phyloP scores from a whole-genome alignment of 2,329 filamentous ascomycete species.

The Colletotrichum sp. region DNA sequence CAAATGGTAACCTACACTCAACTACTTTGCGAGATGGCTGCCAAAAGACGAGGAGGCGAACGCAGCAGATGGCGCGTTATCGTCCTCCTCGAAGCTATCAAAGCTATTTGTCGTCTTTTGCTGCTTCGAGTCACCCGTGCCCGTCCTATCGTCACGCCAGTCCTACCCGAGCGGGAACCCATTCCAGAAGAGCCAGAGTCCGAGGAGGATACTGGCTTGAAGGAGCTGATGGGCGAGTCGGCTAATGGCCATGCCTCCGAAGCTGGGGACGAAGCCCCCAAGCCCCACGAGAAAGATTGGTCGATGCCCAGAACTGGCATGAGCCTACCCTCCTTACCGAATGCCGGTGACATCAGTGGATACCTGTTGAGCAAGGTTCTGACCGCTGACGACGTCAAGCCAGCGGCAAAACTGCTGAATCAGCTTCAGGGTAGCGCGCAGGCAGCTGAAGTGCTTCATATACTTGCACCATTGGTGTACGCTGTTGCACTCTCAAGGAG shows the following conservation, averaged over 20 bases:
- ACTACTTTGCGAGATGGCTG: conserved; percentile 96
- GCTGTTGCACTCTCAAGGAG: conserved; percentile 79
- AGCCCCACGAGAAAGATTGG: conserved; percentile 68
- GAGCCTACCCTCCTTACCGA: conserved; percentile 81
- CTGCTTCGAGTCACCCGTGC: conserved; percentile 83
- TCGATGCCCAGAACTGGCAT: conserved; percentile 94
- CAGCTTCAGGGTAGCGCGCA: conserved; percentile 75
- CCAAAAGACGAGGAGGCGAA: conserved; percentile 82
- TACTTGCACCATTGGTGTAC: conserved; percentile 86
- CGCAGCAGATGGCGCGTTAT: conserved; percentile 84
- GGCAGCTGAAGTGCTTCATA: conserved; percentile 88
- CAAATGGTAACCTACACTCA: conserved; percentile 96
- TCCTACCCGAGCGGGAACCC: conserved; percentile 83
- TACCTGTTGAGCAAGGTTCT: conserved; percentile 91
- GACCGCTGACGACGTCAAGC: conserved; percentile 95
- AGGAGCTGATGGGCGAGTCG: conserved; percentile 48
- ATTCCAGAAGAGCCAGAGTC: conserved; percentile 63
- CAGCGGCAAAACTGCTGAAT: conserved; percentile 85
- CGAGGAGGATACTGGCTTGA: conserved; percentile 42
- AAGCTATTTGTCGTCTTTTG: conserved; percentile 82
- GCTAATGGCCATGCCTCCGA: conserved; percentile 66
- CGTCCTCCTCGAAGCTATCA: conserved; percentile 82
- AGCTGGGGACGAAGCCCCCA: conserved; percentile 44
- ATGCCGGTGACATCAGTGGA: conserved; percentile 78
- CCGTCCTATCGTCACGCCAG: conserved; percentile 80